phyloP scores from a whole-genome alignment of 768 basidiomycete genomes.

The Boletus vermiculosoides region DNA sequence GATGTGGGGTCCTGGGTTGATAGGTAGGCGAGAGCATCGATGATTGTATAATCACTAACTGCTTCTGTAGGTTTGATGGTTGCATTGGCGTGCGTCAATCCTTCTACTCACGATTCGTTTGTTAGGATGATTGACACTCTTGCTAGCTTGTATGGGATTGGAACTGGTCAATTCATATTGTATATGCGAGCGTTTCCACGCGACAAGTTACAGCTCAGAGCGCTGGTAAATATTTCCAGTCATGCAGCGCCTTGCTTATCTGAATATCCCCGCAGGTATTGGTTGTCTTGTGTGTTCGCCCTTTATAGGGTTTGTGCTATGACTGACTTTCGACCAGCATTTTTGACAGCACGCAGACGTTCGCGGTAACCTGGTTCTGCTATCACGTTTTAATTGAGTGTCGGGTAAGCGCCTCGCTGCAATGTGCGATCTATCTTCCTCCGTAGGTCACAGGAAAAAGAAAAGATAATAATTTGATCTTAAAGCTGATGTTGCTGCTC shows the following conservation, averaged over 20 bases:
- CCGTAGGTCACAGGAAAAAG: conserved; percentile 1
- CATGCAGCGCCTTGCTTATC: too few relatives aligned
- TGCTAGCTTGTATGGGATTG: background rate
- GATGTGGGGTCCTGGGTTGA: background rate
- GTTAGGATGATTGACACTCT: background rate
- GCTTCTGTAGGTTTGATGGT: background rate
- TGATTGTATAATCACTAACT: background rate
- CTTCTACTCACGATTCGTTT: background rate
- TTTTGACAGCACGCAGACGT: conserved; percentile 7
- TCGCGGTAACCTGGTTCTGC: background rate
- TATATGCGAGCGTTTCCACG: background rate
- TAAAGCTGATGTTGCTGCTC: background rate
- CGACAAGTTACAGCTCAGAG: background rate
- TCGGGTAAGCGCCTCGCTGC: background rate
- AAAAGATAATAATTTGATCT: background rate
- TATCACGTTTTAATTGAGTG: conserved; percentile 11
- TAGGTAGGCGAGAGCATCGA: background rate
- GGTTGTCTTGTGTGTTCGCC: conserved; percentile 3
- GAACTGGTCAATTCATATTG: background rate
- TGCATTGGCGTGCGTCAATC: background rate
- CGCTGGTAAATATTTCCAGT: background rate
- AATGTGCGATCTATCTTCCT: conserved; percentile 5
- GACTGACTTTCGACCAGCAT: conserved; percentile 7
- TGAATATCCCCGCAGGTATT: background rate
- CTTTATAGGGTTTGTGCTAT: background rate